Base-by-base conservation (phyloP, 2,329 filamentous ascomycete genomes). In the Penicillium brevicompactum region DNA sequence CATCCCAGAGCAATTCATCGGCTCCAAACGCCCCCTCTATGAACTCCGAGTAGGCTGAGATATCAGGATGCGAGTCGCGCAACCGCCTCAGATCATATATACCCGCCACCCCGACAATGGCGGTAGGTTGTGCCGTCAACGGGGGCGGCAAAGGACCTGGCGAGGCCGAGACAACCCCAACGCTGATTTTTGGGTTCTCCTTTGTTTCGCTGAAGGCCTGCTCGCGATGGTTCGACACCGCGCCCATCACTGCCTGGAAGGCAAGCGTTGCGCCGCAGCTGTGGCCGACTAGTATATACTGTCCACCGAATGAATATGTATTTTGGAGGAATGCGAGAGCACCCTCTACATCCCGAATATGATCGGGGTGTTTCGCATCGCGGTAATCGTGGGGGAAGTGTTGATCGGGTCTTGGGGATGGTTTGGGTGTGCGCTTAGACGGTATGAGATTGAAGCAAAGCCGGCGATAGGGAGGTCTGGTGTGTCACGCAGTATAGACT, bases 261-360 rank as follows among this genome's bases (percentile, higher is more conserved):
- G 77, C 76, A 41, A 80, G 58, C 2, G 76, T 80, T 8, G 77
- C 78, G 6, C 78, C 78, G 51, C 76, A 78, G 48, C 76, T 79
- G 56, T 80, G 78, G 4, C 78, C 78, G 11, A 74, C 72, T 1
- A 80, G 72, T 18, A 80, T 61, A 46, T 80, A 80, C 16, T 67
- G 61, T 4, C 68, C 60, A 1, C 70, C 73, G 46, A 78, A 75
- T 0, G 51, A 56, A 51, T 77, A 78, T 27, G 68, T 74, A 13
- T 55, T 51, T 61, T 80, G 76, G 24, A 80, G 60, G 44, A 78
- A 73, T 1, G 60, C 62, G 1, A 80, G 66, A 0, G 76, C 78
- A 7, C 63, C 51, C 27, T 72, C 65, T 2, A 80, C 70, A 50
- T 80, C 78, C 40, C 66, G 54, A n/a, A 79, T 64, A 42, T 80